Conservation (phyloP, 176 grass and related monocot genomes). For the Echinochloa phyllopogon region DNA sequence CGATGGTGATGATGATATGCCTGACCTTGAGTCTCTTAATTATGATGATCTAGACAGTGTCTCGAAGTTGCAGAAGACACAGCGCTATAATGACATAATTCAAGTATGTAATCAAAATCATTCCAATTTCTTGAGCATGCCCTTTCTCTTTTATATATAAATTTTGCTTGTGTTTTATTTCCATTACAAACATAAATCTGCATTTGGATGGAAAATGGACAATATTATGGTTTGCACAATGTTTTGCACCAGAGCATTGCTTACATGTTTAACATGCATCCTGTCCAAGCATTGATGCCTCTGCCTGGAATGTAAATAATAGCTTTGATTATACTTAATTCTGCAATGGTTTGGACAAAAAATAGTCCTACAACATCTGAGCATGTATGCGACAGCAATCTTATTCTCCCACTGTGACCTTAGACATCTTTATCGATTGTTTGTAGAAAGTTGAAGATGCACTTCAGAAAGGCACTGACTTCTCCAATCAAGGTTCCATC, state of each 20-base stretch:
- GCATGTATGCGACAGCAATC: neutral
- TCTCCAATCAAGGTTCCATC: slow-evolving; percentile 59
- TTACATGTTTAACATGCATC: slow-evolving; percentile 15
- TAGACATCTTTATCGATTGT: neutral
- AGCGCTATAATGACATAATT: slow-evolving; percentile 76
- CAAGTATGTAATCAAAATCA: slow-evolving; percentile 54
- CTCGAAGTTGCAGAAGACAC: slow-evolving; percentile 84
- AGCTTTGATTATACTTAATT: slow-evolving; percentile 13
- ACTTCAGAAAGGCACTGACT: slow-evolving; percentile 61
- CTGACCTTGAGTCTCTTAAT: slow-evolving; percentile 78
- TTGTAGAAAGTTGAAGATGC: slow-evolving; percentile 87
- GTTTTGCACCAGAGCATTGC: neutral
- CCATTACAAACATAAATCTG: neutral
- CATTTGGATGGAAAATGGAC: neutral
- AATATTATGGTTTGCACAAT: neutral
- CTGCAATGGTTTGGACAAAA: neutral
- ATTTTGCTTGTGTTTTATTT: neutral
- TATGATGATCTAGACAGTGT: slow-evolving; percentile 89
- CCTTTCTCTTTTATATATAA: neutral
- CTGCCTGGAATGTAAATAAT: neutral
- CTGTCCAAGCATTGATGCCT: neutral
- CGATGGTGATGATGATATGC: slow-evolving; percentile 66
- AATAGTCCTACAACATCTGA: neutral
- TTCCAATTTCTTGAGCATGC: neutral
- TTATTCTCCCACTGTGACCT: neutral